Base-by-base conservation (phyloP, 305 asterid species). In the Solanum hybrid region DNA sequence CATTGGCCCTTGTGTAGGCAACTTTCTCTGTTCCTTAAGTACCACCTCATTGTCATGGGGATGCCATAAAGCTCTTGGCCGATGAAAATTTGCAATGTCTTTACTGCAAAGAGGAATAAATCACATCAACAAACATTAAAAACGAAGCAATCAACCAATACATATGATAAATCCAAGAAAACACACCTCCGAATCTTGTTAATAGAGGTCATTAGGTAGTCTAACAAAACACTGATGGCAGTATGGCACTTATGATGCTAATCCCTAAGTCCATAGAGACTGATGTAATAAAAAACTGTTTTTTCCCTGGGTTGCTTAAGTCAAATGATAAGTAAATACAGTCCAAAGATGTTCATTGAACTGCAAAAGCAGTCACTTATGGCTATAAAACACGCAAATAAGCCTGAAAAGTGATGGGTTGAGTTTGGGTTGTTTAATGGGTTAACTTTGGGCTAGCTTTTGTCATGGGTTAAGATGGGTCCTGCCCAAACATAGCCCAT, bases 41-140 rank as follows among this genome's bases (percentile, higher is more conserved):
- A 96, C 96, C 88, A 97, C 99, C 94, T 95, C 99, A 93, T 95
- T 97, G 91, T 98, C 98, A 94, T 97, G 99, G 93, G 99, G 99
- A 94, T 98, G 95, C 99, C 99, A 98, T 82, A 94, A 92, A 88
- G 98, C 98, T 92, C 94, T 97, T 87, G 99, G 99, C 90, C 99
- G 99, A 93, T 98, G 99, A 93, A 98, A 98, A 94, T 95, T 95
- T 85, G 99, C 98, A 85, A 97, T 89, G 91, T 98, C 99, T 94
- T 98, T 98, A 93, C 99, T 98, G 99, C 94, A 94, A 92, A 91
- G 90, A 87, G 91, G 83, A 57, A 87, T 32, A 90, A 79, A 77
- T 91, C 89, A 89, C 91, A 91, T 91, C 80, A 83, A 92, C 89
- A 82, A 90, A 91, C 89, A 77, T 78, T 88, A 75, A 91, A 68